Evolutionary conservation across 2,329 filamentous ascomycete genomes (phyloP).

Genomic region (Xylariaceae sp.): DNA sequence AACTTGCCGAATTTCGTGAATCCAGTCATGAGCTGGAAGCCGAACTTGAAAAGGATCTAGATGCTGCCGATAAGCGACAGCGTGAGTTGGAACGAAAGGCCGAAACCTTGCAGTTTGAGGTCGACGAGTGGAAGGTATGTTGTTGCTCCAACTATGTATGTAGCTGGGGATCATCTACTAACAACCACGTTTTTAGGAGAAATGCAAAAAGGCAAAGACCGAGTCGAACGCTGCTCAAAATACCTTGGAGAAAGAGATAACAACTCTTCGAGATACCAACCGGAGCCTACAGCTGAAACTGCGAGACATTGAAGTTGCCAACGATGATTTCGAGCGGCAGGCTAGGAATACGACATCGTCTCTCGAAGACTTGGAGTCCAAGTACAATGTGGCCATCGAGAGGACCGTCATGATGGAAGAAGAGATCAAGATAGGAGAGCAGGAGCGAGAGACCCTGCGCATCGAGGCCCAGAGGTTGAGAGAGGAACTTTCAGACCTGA

Average conservation of each 20-base stretch:
- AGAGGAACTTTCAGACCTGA: slow-evolving; percentile 90
- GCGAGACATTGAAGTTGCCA: slow-evolving; percentile 95
- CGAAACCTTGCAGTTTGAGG: slow-evolving; percentile 83
- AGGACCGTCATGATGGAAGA: slow-evolving; percentile 92
- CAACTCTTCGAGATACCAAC: slow-evolving; percentile 83
- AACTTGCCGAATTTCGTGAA: slow-evolving; percentile 91
- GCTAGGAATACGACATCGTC: slow-evolving; percentile 95
- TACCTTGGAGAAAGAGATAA: slow-evolving; percentile 93
- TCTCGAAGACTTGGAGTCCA: slow-evolving; percentile 94
- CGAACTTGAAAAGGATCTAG: slow-evolving; percentile 94
- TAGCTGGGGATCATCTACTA: slow-evolving; percentile 6
- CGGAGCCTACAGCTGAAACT: slow-evolving; percentile 82
- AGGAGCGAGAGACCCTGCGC: slow-evolving; percentile 85
- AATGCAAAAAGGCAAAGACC: slow-evolving; percentile 92
- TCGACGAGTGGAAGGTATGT: slow-evolving; percentile 96
- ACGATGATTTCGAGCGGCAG: slow-evolving; percentile 97
- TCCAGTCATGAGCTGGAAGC: slow-evolving; percentile 93
- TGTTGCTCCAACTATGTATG: too few relatives aligned
- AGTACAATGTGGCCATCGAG: slow-evolving; percentile 95
- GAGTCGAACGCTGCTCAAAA: slow-evolving; percentile 88
- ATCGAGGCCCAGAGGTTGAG: slow-evolving; percentile 90
- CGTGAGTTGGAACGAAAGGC: slow-evolving; percentile 84
- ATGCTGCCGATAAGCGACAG: slow-evolving; percentile 93
- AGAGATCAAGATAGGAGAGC: slow-evolving; percentile 88
- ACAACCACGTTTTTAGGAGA: slow-evolving; percentile 65